phyloP scores from a whole-genome alignment of 331 rosid genomes.

The Quercus lobata region DNA sequence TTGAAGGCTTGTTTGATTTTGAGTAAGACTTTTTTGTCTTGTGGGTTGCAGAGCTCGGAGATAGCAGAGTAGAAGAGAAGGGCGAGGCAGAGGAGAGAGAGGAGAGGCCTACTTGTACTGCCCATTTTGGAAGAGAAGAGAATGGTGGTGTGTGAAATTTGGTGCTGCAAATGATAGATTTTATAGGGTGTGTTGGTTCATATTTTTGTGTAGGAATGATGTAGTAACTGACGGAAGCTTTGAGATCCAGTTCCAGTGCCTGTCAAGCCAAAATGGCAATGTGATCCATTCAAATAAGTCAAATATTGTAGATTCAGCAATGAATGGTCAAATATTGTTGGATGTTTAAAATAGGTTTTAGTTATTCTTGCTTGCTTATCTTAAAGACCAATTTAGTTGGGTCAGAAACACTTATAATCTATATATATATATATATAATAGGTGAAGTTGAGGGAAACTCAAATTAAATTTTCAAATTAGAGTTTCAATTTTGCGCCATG shows the following conservation, averaged over 20 bases:
- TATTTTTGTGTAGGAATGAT: neutral
- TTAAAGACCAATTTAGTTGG: no score
- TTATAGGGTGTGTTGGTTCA: no score
- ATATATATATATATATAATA: no score
- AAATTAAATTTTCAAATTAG: no score
- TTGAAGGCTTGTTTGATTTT: conserved; percentile 49
- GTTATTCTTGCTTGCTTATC: no score
- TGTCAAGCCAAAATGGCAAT: neutral
- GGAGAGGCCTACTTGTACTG: neutral
- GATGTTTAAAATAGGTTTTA: no score
- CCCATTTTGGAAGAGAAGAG: neutral
- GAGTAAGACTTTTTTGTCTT: conserved; percentile 54
- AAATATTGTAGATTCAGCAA: neutral
- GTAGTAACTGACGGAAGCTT: neutral
- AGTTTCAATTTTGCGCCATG: no score
- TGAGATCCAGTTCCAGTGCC: neutral
- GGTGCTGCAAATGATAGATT: neutral
- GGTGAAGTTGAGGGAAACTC: accelerated
- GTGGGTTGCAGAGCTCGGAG: conserved; percentile 48
- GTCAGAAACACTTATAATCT: no score
- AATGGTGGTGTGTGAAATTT: neutral
- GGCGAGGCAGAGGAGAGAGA: conserved; percentile 2
- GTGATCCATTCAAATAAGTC: neutral
- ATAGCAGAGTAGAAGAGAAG: conserved; percentile 17
- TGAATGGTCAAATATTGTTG: no score